A percentile compares a stretch with the other conserved stretches of the same genome.
phyloP scores from a whole-genome alignment of 306 rosid genomes.

The Acacia confusa region DNA sequence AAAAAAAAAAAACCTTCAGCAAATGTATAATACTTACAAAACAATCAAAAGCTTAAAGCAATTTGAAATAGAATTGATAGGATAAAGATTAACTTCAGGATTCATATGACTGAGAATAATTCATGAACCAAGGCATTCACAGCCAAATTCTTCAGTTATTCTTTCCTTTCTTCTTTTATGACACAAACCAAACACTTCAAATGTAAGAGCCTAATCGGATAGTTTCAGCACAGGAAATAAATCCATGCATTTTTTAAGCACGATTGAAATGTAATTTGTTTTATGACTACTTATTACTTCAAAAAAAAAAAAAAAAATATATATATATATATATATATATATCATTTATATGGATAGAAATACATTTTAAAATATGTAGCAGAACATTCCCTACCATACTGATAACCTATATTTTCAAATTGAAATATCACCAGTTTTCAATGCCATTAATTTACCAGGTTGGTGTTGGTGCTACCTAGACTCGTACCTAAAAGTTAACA shows the following conservation, averaged over 20 bases:
- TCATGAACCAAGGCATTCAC: background rate
- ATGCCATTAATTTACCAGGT: background rate
- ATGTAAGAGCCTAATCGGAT: background rate
- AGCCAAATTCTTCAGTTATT: background rate
- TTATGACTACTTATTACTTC: background rate
- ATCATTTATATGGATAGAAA: background rate
- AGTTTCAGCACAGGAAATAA: background rate
- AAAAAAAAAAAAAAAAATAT: too few relatives aligned
- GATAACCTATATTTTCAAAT: background rate
- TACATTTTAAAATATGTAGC: background rate
- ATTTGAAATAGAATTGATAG: background rate
- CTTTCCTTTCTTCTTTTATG: background rate
- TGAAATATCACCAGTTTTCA: background rate
- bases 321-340: background rate
- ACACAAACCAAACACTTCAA: background rate
- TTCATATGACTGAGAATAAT: background rate
- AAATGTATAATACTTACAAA: slow-evolving; percentile 11
- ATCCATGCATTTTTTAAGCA: background rate
- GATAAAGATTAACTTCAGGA: background rate
- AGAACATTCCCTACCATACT: background rate
- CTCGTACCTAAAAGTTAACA: background rate
- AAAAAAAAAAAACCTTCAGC: background rate
- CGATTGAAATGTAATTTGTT: background rate
- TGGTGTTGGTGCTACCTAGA: background rate
- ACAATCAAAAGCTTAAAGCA: slow-evolving; percentile 20